Conservation (phyloP, 2,329 filamentous ascomycete species). For the Neoarthrinium moseri region DNA sequence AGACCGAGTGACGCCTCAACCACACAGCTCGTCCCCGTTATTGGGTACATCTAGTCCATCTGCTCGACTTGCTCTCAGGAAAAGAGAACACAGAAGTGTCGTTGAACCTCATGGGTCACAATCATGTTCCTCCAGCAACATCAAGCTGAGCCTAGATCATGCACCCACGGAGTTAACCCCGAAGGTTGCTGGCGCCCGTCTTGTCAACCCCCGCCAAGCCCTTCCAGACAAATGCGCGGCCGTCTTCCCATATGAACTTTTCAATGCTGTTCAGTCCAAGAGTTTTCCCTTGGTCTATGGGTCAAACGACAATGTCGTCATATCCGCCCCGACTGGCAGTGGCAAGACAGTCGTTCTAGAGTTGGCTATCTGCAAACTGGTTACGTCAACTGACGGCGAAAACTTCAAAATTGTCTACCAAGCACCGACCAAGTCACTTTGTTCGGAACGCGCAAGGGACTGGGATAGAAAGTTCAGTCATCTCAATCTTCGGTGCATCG, state of each 20-base stretch:
- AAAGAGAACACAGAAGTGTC: slow-evolving; percentile 12
- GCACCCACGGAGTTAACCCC: slow-evolving; percentile 27
- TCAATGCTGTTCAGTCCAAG: slow-evolving; percentile 83
- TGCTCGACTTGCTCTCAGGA: slow-evolving; percentile 18
- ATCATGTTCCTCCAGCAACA: slow-evolving; percentile 14
- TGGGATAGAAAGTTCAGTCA: slow-evolving; percentile 74
- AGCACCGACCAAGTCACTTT: slow-evolving; percentile 81
- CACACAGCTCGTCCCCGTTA: slow-evolving; percentile 22
- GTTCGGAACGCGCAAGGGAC: slow-evolving; percentile 72
- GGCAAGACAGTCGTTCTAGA: slow-evolving; percentile 83
- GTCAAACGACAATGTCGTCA: slow-evolving; percentile 72
- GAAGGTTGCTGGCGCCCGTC: slow-evolving; percentile 35
- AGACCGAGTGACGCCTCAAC: no score
- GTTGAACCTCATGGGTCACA: slow-evolving; percentile 12
- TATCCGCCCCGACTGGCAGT: slow-evolving; percentile 80
- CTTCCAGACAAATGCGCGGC: slow-evolving; percentile 69
- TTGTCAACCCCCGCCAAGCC: slow-evolving; percentile 42
- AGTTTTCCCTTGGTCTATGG: slow-evolving; percentile 68
- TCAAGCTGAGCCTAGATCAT: slow-evolving; percentile 23
- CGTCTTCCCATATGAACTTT: slow-evolving; percentile 70
- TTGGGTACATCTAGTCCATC: slow-evolving; percentile 26
- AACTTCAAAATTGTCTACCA: slow-evolving; percentile 82
- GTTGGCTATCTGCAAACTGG: slow-evolving; percentile 74
- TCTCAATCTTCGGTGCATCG: slow-evolving; percentile 67
- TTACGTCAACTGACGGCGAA: slow-evolving; percentile 52